These are phyloP conservation scores for Phytophthora fragariae DNA, from an alignment of 352 stramenopile species.

Conservation along the genomic window DNA sequence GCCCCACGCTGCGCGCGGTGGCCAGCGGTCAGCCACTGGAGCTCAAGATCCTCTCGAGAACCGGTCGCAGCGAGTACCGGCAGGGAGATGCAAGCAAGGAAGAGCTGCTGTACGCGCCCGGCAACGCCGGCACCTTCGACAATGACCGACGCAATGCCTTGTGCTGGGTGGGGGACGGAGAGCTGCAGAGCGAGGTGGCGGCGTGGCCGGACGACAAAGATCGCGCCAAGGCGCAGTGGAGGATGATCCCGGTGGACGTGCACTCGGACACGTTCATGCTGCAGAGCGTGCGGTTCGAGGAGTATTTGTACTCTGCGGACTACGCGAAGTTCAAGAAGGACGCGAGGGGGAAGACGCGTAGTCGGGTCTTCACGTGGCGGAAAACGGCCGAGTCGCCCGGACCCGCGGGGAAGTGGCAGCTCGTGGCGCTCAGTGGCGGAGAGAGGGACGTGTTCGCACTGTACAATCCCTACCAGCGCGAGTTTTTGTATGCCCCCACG, in stretches of 20 bases:
- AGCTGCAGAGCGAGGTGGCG: constrained; percentile 8
- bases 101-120: constrained; percentile 59
- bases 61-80: constrained; percentile 33
- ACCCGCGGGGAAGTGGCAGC: constrained; percentile 67
- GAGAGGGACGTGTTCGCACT: constrained; percentile 72
- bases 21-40: constrained; percentile 54
- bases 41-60: constrained; percentile 46
- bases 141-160: constrained; percentile 59
- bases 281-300: constrained; percentile 62
- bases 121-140: constrained; percentile 53
- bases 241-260: constrained; percentile 62
- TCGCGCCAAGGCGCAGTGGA: constrained; percentile 61
- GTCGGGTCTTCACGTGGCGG: constrained; percentile 72
- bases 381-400: constrained; percentile 54
- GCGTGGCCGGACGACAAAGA: constrained; percentile 46
- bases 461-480: constrained; percentile 80
- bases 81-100: constrained; percentile 39
- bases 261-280: constrained; percentile 71
- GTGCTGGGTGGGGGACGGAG: constrained; percentile 47
- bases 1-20: constrained; percentile 56
- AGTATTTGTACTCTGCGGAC: constrained; percentile 74
- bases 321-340: constrained; percentile 77
- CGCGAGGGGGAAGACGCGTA: constrained; percentile 51
- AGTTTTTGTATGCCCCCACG: constrained; percentile 71
- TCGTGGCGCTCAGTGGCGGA: constrained; percentile 51